Conservation (phyloP, 163 green algal species). For the Scenedesmus sp. region DNA sequence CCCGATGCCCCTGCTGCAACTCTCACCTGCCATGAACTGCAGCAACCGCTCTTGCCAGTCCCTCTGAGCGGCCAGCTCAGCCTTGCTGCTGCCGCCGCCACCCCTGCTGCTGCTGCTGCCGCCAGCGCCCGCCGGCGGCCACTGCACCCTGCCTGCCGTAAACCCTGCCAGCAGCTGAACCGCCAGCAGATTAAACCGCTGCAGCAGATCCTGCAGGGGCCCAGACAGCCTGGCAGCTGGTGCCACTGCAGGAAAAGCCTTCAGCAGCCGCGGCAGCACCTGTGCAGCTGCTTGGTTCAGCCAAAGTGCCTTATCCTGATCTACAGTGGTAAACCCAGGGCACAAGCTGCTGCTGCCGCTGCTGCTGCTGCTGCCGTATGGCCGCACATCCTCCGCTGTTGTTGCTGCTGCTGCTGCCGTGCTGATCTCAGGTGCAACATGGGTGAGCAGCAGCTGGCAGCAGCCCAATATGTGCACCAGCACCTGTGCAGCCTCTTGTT, state of each 20-base stretch:
- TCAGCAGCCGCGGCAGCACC: conserved; percentile 33
- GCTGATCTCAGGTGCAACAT: conserved; percentile 72
- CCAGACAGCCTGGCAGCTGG: not conserved
- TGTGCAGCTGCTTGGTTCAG: conserved; percentile 21
- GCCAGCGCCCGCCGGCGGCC: not conserved
- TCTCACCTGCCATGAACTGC: conserved; percentile 38
- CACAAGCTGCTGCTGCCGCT: not conserved
- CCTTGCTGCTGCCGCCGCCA: not conserved
- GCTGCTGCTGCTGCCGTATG: conserved; percentile 8
- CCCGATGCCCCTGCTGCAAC: not conserved
- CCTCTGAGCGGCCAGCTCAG: not conserved
- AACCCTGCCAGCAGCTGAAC: conserved; percentile 42
- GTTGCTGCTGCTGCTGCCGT: conserved; percentile 47
- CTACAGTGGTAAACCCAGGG: not conserved
- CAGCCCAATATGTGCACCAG: conserved; percentile 76
- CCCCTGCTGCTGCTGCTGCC: not conserved
- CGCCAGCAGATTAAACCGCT: conserved; percentile 39
- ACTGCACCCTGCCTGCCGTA: conserved; percentile 2
- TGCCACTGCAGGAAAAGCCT: conserved; percentile 2
- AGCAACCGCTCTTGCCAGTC: conserved; percentile 41
- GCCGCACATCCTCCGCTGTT: not conserved
- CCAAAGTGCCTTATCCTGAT: conserved; percentile 13
- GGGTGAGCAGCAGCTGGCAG: conserved; percentile 63
- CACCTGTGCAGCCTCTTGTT: conserved; percentile 45
- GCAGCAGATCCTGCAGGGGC: conserved; percentile 18